Percentiles rank a stretch among this genome's conserved stretches.
Conservation (phyloP, 2,329 filamentous ascomycete genomes). For the Metarhizium anisopliae region DNA sequence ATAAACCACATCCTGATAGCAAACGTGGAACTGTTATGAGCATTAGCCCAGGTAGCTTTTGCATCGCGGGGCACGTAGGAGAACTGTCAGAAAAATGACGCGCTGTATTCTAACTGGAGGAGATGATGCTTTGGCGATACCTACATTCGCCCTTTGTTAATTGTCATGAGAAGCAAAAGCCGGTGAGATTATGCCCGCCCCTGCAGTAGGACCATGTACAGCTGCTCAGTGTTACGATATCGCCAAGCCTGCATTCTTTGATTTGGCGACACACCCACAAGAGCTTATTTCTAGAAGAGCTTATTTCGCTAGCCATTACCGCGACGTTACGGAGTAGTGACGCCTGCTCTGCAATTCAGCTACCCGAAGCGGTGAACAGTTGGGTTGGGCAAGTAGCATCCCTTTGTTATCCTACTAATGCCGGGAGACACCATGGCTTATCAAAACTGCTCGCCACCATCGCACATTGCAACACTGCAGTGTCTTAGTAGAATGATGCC, state of each 20-base stretch:
- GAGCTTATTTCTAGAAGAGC: neutral
- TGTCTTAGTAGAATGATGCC: neutral
- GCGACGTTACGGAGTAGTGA: neutral
- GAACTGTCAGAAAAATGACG: neutral
- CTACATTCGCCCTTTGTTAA: neutral
- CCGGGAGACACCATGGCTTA: neutral
- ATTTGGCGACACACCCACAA: neutral
- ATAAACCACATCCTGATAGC: neutral
- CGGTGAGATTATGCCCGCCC: neutral
- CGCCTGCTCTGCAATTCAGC: neutral
- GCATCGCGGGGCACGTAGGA: neutral
- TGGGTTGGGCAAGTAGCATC: neutral
- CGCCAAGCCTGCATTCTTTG: neutral
- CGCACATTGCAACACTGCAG: neutral
- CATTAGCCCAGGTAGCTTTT: neutral
- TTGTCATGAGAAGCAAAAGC: neutral
- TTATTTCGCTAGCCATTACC: neutral
- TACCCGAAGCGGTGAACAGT: neutral
- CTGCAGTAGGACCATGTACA: neutral
- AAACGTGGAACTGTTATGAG: neutral
- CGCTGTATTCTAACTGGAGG: neutral
- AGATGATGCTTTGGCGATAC: neutral
- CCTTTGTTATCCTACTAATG: neutral
- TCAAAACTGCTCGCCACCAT: neutral
- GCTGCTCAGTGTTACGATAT: neutral